Base-by-base conservation (phyloP, 108 stramenopile species). In the Nitzschia inconspicua region DNA sequence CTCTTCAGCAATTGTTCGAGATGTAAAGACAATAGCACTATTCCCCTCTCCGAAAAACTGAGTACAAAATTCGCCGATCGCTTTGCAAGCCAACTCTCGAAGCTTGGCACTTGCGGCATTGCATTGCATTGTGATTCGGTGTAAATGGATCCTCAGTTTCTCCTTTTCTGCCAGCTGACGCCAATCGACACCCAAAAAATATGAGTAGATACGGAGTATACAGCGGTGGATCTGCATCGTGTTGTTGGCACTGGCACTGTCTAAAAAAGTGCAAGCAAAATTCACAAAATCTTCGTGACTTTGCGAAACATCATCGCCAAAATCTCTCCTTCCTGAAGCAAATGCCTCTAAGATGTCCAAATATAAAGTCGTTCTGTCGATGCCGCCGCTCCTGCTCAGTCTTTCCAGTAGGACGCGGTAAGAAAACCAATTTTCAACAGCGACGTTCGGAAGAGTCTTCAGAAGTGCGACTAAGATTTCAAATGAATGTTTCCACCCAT, bases 61-160 rank as follows among this genome's bases (percentile, higher is more conserved):
- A 30, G 63, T 64, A 37, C 73, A 74, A 34, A 84, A 77, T 48
- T 90, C 79, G 28, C 83, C 88, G 29, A 85, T 37, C 8, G 83
- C 82, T 59, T 83, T 90, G 37, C 80, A 84, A 26, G 81, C 76
- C 22, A 53, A 60, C n/a, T 48, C 63, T 28, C 85, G 75, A 5
- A 83, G 66, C 29, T 63, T 78, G 3, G 72, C 76, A 39, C 47
- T 71, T n/a, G 41, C 62, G 13, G 80, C 70, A 1, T 47, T 30
- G 28, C 88, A 86, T 18, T 60, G 29, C 8, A n/a, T 20, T 26
- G 82, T 51, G 27, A 81, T 69, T 27, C 50, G 30, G 26, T 69
- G 56, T 0, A 85, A 20, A n/a, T 37, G 60, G 51, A n/a, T n/a
- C n/a, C n/a, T n/a, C n/a, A n/a, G n/a, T n/a, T n/a, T n/a, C n/a